These are phyloP conservation scores for Apiospora arundinis DNA, from an alignment of 2,329 filamentous ascomycete species.

Conservation along the genomic window DNA sequence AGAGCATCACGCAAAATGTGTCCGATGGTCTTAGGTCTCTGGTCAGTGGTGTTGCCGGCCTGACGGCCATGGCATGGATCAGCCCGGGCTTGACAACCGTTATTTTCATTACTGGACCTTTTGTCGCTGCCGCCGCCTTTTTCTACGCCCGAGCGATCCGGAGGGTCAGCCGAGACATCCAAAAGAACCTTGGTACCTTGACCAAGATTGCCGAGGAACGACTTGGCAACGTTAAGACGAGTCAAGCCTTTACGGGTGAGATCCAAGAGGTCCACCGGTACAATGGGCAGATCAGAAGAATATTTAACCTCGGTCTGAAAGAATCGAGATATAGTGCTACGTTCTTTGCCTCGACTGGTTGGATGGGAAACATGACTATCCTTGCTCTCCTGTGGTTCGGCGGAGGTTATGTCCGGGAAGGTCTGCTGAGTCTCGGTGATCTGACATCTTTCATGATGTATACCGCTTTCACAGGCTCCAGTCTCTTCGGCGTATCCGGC, in stretches of 20 bases:
- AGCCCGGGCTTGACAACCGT: constrained; percentile 89
- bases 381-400: constrained; percentile 89
- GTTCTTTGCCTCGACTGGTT: constrained; percentile 86
- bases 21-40: constrained; percentile 92
- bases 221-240: constrained; percentile 95
- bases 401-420: constrained; percentile 85
- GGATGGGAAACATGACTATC: constrained; percentile 96
- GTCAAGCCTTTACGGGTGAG: constrained; percentile 94
- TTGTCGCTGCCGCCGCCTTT: constrained; percentile 88
- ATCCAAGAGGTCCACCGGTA: constrained; percentile 89
- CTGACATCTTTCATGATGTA: constrained; percentile 99
- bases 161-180: constrained; percentile 88
- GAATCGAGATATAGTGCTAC: constrained; percentile 89
- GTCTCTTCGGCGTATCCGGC: constrained; percentile 89
- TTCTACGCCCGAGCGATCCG: constrained; percentile 90
- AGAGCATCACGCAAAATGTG: constrained; percentile 97
- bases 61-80: constrained; percentile 94
- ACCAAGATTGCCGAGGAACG: constrained; percentile 98
- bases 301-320: constrained; percentile 85
- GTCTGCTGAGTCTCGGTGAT: constrained; percentile 88
- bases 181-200: constrained; percentile 89
- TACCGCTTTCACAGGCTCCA: constrained; percentile 83
- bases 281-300: constrained; percentile 88
- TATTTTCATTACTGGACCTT: constrained; percentile 85
- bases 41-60: constrained; percentile 88